These are phyloP conservation scores for Barbarea vulgaris DNA, from an alignment of 345 rosid species.

Conservation along the genomic window DNA sequence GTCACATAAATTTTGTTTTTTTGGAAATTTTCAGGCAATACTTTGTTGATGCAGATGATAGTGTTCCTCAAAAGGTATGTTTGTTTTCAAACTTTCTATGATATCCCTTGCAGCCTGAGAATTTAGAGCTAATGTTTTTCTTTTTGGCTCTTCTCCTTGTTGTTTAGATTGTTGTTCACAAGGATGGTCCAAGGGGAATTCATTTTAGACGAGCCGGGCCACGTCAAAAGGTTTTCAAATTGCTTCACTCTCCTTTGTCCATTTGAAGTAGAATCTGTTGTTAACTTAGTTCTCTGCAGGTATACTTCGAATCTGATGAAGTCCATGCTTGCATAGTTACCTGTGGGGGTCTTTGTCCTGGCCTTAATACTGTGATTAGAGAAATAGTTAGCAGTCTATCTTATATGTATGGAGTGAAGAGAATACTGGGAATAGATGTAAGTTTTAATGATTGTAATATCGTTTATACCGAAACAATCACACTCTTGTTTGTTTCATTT, in stretches of 20 bases:
- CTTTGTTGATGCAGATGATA: conserved; percentile 84
- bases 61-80: conserved; percentile 64
- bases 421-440: conserved; percentile 77
- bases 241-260: not conserved
- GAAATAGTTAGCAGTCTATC: conserved; percentile 71
- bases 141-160: conserved; percentile 15
- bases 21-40: conserved; percentile 62
- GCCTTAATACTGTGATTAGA: conserved; percentile 80
- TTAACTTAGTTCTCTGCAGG: conserved; percentile 43
- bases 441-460: conserved; percentile 34
- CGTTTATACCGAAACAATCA: not conserved
- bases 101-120: not conserved
- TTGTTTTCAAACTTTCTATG: not conserved
- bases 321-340: conserved; percentile 89
- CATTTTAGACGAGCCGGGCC: conserved; percentile 94
- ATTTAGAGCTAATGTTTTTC: conserved; percentile 3
- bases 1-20: not conserved
- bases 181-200: conserved; percentile 68
- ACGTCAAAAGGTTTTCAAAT: conserved; percentile 66
- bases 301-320: conserved; percentile 71
- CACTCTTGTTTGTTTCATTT: conserved; percentile 1
- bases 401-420: conserved; percentile 79
- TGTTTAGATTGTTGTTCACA: conserved; percentile 69
- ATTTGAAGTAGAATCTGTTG: conserved; percentile 21
- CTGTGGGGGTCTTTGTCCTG: conserved; percentile 90